Base-by-base conservation (phyloP, 2,329 filamentous ascomycete genomes). In the Westerdykella ornata region DNA sequence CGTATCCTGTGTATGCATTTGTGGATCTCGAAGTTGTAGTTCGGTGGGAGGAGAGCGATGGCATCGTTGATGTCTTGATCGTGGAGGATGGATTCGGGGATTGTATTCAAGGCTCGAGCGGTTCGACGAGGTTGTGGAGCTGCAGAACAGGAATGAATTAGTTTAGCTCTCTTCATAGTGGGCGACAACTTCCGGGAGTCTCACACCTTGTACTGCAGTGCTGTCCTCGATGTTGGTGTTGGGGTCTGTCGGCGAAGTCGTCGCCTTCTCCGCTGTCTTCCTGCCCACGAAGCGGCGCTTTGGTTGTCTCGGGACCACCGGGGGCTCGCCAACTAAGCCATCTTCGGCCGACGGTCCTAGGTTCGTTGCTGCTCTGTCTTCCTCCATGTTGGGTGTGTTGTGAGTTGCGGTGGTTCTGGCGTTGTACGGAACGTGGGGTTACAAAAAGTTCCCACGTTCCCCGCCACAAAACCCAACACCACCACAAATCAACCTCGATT, bases 21-120 rank as follows among this genome's bases (percentile, higher is more conserved):
- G 63, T 88, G 92, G 42, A 98, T 88, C 71, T 98, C 92, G 64
- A 98, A 98, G 56, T 86, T 90, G 75, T 98, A 98, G 72, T 98
- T 98, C n/a, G 80, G 72, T 1, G 92, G 92, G 2, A 98, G 79
- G 22, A 98, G 77, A 5, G 81, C 75, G 44, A 97, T 88, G 3
- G 92, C 92, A 34, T 82, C 84, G 65, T 90, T 90, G 58, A 98
- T 85, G 36, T 84, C 85, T 36, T 81, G 73, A 58, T 98, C 84
- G 49, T 94, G 77, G 15, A 92, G 74, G 48, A 98, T 95, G 49
- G 90, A 84, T 13, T 82, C 75, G 2, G 92, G 90, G 1, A 98
- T 85, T 60, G 92, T 86, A 63, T 96, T 97, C 46, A 97, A 68
- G n/a, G 88, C 79, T 49, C 92, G 78, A 1, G 86, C 82, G 13